phyloP scores from a whole-genome alignment of 202 grass and related monocot species.

The Bolboschoenoplectus hybrid region DNA sequence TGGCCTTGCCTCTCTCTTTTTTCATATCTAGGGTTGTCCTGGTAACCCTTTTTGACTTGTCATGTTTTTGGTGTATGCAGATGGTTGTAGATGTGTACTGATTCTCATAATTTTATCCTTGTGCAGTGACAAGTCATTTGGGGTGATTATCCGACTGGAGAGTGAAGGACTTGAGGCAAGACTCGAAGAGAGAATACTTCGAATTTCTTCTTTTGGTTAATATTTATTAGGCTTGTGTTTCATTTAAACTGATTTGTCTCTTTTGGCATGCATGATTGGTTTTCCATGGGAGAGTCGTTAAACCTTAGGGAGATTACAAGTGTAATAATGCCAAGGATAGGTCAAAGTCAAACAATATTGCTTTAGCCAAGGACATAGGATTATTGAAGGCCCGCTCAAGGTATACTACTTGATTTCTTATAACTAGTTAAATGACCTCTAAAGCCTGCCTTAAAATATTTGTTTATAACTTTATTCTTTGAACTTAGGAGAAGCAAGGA shows the following conservation, averaged over 20 bases:
- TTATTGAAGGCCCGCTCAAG: conserved; percentile 45
- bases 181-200: not conserved
- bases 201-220: not conserved
- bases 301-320: conserved; percentile 46
- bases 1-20: conserved; percentile 6
- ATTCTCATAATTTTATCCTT: not conserved
- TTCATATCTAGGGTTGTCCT: conserved; percentile 31
- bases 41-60: conserved; percentile 7
- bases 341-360: conserved; percentile 33
- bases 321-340: conserved; percentile 43
- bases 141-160: conserved; percentile 46
- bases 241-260: not conserved
- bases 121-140: conserved; percentile 52
- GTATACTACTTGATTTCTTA: conserved; percentile 6
- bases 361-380: conserved; percentile 45
- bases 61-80: conserved; percentile 34
- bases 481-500: conserved; percentile 45
- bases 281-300: conserved; percentile 42
- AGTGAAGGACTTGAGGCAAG: conserved; percentile 51
- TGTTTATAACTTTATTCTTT: conserved; percentile 13
- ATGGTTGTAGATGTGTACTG: conserved; percentile 69
- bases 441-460: not conserved
- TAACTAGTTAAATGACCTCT: not conserved
- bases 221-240: not conserved
- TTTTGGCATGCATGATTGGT: conserved; percentile 30